phyloP scores from a whole-genome alignment of 306 rosid species.

The Vigna trinervia region DNA sequence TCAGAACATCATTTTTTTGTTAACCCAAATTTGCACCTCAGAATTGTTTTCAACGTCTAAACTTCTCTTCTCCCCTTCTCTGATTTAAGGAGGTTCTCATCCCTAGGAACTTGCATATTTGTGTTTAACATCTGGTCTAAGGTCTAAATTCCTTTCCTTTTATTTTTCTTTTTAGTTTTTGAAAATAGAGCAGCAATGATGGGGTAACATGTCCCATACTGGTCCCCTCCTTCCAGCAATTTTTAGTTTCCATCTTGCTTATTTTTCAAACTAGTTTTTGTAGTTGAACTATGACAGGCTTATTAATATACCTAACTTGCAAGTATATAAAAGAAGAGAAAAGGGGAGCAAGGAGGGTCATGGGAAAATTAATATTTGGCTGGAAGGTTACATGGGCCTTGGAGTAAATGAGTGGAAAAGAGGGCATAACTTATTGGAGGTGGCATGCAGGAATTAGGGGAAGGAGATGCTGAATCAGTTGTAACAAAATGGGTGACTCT shows the following conservation, averaged over 20 bases:
- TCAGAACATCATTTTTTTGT: too few relatives aligned
- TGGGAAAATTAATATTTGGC: too few relatives aligned
- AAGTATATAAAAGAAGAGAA: too few relatives aligned
- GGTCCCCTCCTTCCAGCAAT: neutral
- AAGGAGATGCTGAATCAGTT: too few relatives aligned
- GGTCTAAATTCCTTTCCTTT: neutral
- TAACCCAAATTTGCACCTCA: slow-evolving; percentile 1
- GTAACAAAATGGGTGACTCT: too few relatives aligned
- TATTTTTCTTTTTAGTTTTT: neutral
- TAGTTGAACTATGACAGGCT: slow-evolving; percentile 7
- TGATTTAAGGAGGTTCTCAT: neutral
- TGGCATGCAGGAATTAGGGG: too few relatives aligned
- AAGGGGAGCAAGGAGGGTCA: too few relatives aligned
- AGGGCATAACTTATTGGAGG: too few relatives aligned
- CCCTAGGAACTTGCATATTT: slow-evolving; percentile 1
- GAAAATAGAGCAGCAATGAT: neutral
- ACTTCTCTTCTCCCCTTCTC: too few relatives aligned
- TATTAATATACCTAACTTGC: too few relatives aligned
- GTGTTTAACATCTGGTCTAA: neutral
- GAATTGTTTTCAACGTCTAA: slow-evolving; percentile 11
- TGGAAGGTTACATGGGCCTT: too few relatives aligned
- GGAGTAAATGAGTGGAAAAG: too few relatives aligned
- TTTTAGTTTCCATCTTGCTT: neutral
- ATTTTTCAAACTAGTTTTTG: slow-evolving; percentile 30
- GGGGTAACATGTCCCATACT: neutral